Evolutionary conservation across 129 eudicot genomes (phyloP).

Genomic region (Saussurea involucrata): DNA sequence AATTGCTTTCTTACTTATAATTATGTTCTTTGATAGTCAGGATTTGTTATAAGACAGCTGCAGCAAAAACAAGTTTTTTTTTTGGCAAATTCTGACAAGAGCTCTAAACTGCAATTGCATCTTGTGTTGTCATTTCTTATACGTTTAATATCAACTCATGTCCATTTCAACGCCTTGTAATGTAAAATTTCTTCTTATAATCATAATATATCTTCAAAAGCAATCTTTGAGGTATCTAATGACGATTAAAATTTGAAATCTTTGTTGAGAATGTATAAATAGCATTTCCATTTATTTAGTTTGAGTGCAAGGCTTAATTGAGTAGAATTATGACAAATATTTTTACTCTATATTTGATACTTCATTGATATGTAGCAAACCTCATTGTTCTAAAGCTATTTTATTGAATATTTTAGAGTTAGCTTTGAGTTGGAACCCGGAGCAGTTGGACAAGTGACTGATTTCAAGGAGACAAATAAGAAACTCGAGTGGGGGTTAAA

Average conservation of each 20-base stretch:
- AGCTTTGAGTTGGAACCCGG: conserved; percentile 94
- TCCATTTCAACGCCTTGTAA: neutral
- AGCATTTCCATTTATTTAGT: neutral
- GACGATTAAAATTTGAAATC: neutral
- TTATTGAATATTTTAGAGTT: conserved; percentile 42
- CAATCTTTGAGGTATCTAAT: neutral
- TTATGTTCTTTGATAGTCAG: neutral
- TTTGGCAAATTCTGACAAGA: neutral
- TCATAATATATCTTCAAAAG: neutral
- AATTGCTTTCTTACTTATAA: neutral
- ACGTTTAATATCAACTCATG: neutral
- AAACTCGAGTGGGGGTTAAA: conserved; percentile 85
- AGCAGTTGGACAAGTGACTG: conserved; percentile 80
- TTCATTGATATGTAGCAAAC: neutral
- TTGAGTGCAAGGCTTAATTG: neutral
- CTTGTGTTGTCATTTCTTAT: neutral
- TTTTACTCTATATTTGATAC: neutral
- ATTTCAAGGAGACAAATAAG: conserved; percentile 83
- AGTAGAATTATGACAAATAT: neutral
- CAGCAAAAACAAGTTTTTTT: neutral
- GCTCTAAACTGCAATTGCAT: conserved; percentile 1
- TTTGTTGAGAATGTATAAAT: neutral
- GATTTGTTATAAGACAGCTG: too few species aligned
- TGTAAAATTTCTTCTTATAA: neutral
- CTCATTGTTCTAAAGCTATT: neutral